Conservation (phyloP, 768 basidiomycete genomes). For the Pisolithus marmoratus region DNA sequence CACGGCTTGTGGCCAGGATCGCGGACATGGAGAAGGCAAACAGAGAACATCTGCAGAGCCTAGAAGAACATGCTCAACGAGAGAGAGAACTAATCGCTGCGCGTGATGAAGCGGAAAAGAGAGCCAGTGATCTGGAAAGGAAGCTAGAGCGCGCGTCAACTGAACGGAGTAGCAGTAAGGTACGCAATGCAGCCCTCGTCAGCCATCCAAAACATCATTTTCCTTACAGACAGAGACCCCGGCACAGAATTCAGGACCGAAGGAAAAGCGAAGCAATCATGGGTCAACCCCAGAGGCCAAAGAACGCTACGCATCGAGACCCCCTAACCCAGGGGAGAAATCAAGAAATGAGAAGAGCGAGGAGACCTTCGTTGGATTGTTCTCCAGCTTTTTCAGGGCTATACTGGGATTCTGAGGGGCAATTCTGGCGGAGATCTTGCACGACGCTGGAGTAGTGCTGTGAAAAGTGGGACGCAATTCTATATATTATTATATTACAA, state of each 20-base stretch:
- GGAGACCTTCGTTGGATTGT: not conserved
- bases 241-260: not conserved
- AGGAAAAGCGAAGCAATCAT: no score
- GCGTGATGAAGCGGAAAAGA: not conserved
- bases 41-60: not conserved
- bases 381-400: not conserved
- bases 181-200: not conserved
- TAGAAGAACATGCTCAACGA: not conserved
- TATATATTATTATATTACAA: no score
- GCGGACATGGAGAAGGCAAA: not conserved
- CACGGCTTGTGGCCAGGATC: not conserved
- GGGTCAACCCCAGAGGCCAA: no score
- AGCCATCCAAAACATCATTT: not conserved
- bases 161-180: not conserved
- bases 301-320: no score
- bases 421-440: no score
- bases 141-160: not conserved
- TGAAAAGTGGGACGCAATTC: no score
- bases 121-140: not conserved
- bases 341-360: no score
- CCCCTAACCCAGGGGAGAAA: no score
- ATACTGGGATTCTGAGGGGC: not conserved
- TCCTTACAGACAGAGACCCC: not conserved
- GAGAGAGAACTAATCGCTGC: not conserved
- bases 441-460: no score